A percentile compares a stretch with the other conserved stretches of the same genome.
These are phyloP conservation scores for Yarrowia osloensis DNA, from an alignment of 805 yeast species.

Conservation along the genomic window DNA sequence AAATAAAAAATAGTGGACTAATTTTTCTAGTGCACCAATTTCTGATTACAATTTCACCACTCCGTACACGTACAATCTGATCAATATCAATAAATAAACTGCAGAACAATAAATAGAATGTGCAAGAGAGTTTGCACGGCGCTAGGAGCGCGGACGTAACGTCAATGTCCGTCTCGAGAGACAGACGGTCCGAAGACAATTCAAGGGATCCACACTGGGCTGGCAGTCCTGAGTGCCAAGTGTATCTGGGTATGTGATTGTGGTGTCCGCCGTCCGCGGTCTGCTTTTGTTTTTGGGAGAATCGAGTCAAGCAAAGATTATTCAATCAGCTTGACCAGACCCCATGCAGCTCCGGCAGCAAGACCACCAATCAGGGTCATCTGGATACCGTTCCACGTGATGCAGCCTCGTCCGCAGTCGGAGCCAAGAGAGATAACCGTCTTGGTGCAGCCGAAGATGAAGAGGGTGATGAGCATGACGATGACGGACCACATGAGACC, in stretches of 20 bases:
- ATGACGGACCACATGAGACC: slow-evolving; percentile 75
- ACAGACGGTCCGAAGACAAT: slow-evolving; percentile 18
- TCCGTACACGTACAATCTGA: neutral
- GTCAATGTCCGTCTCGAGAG: neutral
- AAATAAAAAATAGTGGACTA: no score
- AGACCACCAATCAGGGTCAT: slow-evolving; percentile 96
- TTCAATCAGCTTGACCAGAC: slow-evolving; percentile 77
- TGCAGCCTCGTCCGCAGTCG: slow-evolving; percentile 53
- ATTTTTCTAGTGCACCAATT: no score
- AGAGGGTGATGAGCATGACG: slow-evolving; percentile 82
- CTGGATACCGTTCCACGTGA: slow-evolving; percentile 74
- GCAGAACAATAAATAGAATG: slow-evolving; percentile 30
- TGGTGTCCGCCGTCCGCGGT: slow-evolving; percentile 13
- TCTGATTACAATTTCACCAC: no score
- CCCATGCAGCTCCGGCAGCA: slow-evolving; percentile 98
- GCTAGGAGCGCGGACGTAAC: slow-evolving; percentile 28
- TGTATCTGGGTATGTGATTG: neutral
- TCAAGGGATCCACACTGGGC: neutral
- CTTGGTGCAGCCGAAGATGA: slow-evolving; percentile 82
- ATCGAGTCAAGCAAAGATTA: slow-evolving; percentile 30
- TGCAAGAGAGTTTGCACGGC: slow-evolving; percentile 4
- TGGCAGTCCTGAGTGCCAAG: slow-evolving; percentile 25
- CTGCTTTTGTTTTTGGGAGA: neutral
- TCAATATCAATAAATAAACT: slow-evolving; percentile 26
- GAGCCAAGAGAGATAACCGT: slow-evolving; percentile 83